A percentile compares a stretch with the other conserved stretches of the same genome.
Conservation (phyloP, 2,329 filamentous ascomycete genomes). For the Colletotrichum brevisporum region DNA sequence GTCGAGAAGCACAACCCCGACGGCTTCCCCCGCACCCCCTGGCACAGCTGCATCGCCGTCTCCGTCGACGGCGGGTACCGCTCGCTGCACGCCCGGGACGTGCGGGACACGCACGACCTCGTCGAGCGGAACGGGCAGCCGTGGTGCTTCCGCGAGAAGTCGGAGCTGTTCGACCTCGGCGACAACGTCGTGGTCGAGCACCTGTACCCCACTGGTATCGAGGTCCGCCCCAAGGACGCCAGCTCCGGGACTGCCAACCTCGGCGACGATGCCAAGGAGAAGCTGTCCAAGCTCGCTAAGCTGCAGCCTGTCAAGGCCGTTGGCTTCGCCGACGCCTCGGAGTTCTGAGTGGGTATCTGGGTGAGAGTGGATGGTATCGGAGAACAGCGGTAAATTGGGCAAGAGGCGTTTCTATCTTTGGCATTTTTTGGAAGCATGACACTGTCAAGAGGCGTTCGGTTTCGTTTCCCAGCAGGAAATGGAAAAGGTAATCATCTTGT, state of each 20-base stretch:
- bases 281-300: slow-evolving; percentile 25
- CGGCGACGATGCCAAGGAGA: slow-evolving; percentile 19
- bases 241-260: background rate
- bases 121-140: slow-evolving; percentile 50
- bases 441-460: no score
- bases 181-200: slow-evolving; percentile 41
- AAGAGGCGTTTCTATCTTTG: background rate
- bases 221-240: slow-evolving; percentile 20
- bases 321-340: slow-evolving; percentile 21
- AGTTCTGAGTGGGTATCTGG: background rate
- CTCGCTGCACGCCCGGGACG: slow-evolving; percentile 42
- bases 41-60: slow-evolving; percentile 52
- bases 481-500: no score
- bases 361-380: background rate
- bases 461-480: no score
- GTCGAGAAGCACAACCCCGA: slow-evolving; percentile 44
- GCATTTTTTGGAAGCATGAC: no score
- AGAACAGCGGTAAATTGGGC: background rate
- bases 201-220: slow-evolving; percentile 41
- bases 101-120: slow-evolving; percentile 49
- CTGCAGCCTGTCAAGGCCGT: slow-evolving; percentile 28
- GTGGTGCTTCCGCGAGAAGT: slow-evolving; percentile 53
- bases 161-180: slow-evolving; percentile 45
- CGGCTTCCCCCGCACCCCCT: slow-evolving; percentile 47
- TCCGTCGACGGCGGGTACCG: slow-evolving; percentile 48